A percentile compares a stretch with the other conserved stretches of the same genome.
These are phyloP conservation scores for Berkeleyomyces basicola DNA, from an alignment of 2,329 filamentous ascomycete species.

Conservation along the genomic window DNA sequence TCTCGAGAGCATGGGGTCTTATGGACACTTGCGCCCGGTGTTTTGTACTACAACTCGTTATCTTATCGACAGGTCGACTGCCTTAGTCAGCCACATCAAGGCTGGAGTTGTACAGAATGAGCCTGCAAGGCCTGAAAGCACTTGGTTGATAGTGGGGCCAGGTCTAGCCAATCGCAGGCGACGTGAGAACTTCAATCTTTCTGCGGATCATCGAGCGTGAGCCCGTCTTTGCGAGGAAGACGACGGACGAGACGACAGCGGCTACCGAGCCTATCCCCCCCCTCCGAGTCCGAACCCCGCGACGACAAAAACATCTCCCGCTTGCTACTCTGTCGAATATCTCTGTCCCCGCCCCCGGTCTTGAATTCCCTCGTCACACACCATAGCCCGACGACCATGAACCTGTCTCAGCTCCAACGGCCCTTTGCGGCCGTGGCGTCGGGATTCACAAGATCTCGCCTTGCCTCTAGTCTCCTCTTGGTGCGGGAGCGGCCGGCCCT, in stretches of 20 bases:
- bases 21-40: neutral
- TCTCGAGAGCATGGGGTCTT: neutral
- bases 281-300: neutral
- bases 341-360: neutral
- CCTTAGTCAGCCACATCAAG: slow-evolving; percentile 5
- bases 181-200: slow-evolving; percentile 10
- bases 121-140: neutral
- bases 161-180: slow-evolving; percentile 8
- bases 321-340: neutral
- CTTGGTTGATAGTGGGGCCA: neutral
- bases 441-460: slow-evolving; percentile 16
- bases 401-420: slow-evolving; percentile 26
- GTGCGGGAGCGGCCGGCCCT: slow-evolving; percentile 16
- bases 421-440: slow-evolving; percentile 27
- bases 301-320: neutral
- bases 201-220: slow-evolving; percentile 1
- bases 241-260: neutral
- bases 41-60: slow-evolving; percentile 5
- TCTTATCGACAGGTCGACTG: slow-evolving; percentile 5
- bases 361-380: neutral
- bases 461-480: slow-evolving; percentile 11
- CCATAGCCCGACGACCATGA: neutral
- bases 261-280: neutral
- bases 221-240: neutral
- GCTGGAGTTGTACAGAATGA: neutral